A percentile compares a stretch with the other conserved stretches of the same genome.
Conservation (phyloP, 192 early-diverging fungal genomes). For the Backusella macrospora region DNA sequence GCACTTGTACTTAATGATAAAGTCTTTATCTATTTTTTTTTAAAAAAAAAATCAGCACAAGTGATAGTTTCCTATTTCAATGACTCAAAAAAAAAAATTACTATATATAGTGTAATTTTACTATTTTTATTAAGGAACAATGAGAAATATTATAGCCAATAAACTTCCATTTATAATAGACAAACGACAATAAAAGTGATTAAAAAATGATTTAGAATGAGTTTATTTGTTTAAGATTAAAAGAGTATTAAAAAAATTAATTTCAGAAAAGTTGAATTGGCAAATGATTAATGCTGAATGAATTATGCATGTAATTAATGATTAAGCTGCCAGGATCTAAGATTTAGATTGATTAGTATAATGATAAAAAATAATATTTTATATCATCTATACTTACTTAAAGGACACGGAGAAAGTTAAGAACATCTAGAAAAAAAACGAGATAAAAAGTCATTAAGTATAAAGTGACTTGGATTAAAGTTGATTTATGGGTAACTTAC, state of each 20-base stretch:
- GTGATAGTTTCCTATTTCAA: too few relatives aligned
- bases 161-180: too few relatives aligned
- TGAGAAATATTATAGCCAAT: too few relatives aligned
- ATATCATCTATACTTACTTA: not conserved
- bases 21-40: too few relatives aligned
- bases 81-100: too few relatives aligned
- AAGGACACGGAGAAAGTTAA: too few relatives aligned
- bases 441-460: not conserved
- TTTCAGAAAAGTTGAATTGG: not conserved
- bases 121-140: too few relatives aligned
- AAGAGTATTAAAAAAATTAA: conserved; percentile 4
- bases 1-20: too few relatives aligned
- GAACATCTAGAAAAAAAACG: not conserved
- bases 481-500: not conserved
- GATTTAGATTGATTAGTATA: not conserved
- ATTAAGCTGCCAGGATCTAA: not conserved
- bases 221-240: not conserved
- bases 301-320: not conserved
- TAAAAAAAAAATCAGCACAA: too few relatives aligned
- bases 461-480: not conserved
- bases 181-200: not conserved
- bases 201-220: not conserved
- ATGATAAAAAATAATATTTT: not conserved
- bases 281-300: not conserved
- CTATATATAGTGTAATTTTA: too few relatives aligned